Evolutionary conservation across 2,329 filamentous ascomycete genomes (phyloP), one percentile per base, ranked within the genome.

Genomic region (Spiromastix sp.): DNA sequence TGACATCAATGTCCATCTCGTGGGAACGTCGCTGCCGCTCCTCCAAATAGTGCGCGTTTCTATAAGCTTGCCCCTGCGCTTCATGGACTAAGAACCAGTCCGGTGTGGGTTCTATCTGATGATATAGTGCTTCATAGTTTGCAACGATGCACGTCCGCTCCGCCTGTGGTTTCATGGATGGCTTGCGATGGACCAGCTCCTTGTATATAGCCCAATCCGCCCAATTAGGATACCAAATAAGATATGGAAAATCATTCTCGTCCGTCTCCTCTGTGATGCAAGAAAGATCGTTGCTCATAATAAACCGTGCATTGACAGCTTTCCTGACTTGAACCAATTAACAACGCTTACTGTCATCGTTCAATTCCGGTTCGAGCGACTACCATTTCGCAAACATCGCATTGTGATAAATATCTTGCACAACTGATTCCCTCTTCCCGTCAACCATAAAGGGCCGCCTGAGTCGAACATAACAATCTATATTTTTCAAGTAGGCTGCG

Each of bases 401-500:
- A 36, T 57, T 50, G 39, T 63, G 55, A 34, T 63, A 60, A 12
- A 61, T 56, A 10, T 60, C 61, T 2, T 48, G 51, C 2, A 59
- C 28, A 5, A 59, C 37, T 25, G 49, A 55, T 6, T 17, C 8
- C 2, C 42, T 5, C 37, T 64, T 59, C 4, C 10, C 13, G 5
- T 31, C 2, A 3, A 59, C 20, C 27, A 44, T 20, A 3, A 30
- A 24, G 3, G 55, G 59, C 7, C 56, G 44, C 11, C 48, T 45
- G 0, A 67, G 47, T 1, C 61, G 52, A 0, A 36, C 15, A 26
- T 64, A 66, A 3, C 60, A 54, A 29, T 67, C 60, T 4, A 65
- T 40, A 13, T 66, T 51, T 2, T 62, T 61, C 1, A 49, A 38
- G 15, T 55, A 64, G 0, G 60, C 61, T 0, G 62, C 58, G 34